A percentile compares a stretch with the other conserved stretches of the same genome.
phyloP scores from a whole-genome alignment of 305 asterid genomes.

The Fraxinus latifolia region DNA sequence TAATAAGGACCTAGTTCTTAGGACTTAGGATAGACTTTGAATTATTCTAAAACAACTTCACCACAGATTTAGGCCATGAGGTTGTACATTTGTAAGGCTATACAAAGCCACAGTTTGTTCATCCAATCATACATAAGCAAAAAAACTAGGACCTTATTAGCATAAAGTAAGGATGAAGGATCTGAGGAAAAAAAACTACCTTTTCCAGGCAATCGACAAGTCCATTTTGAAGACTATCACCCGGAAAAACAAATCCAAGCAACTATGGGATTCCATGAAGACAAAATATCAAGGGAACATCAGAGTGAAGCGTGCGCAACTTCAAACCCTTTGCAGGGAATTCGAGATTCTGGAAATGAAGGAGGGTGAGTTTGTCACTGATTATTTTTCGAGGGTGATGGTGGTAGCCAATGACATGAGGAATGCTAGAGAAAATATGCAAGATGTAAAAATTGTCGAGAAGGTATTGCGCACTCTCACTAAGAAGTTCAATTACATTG shows the following conservation, averaged over 20 bases:
- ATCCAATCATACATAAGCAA: no score
- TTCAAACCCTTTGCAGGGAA: neutral
- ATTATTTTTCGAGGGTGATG: neutral
- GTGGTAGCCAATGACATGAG: neutral
- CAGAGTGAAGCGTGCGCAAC: neutral
- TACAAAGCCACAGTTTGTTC: no score
- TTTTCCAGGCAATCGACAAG: neutral
- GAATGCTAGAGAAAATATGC: neutral
- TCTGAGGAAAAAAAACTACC: neutral
- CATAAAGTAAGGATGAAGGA: no score
- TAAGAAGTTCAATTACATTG: neutral
- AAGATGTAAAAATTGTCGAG: neutral
- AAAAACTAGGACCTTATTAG: no score
- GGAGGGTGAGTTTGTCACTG: neutral
- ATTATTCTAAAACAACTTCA: no score
- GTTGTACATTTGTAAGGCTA: no score
- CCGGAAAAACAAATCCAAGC: neutral
- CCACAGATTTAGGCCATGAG: no score
- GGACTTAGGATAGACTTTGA: no score
- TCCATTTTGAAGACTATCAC: neutral
- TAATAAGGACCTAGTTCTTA: no score
- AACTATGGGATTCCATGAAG: neutral
- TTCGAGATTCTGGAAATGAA: neutral
- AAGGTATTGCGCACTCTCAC: neutral
- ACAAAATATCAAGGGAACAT: neutral